Base-by-base conservation (phyloP, 176 grass and related monocot genomes). In the Echinochloa phyllopogon region DNA sequence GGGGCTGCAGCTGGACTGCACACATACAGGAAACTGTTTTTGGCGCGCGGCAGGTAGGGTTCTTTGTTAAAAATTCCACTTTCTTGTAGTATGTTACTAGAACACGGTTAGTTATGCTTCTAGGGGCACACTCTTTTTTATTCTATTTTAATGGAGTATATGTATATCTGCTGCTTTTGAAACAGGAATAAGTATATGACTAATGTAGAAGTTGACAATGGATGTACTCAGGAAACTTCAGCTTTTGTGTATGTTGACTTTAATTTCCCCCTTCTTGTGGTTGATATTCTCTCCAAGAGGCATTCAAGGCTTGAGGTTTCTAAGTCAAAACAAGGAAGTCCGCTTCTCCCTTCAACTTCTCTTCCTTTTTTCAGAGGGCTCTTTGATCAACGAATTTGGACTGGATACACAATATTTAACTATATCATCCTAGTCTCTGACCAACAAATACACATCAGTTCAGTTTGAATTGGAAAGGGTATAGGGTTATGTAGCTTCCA, bases 351-450 rank as follows among this genome's bases (percentile, higher is more conserved):
- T 60, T 60, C 57, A 60, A 60, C n/a, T 60, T 60, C 57, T 3
- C 20, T 10, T 10, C 17, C 2, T 8, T 21, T 21, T 24, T 60
- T 58, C 57, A 60, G 57, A 60, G n/a, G n/a, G 57, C 12, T 24
- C 21, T 60, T 50, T 73, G 69, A 73, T 73, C 69, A 25, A 10
- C 29, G 69, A 73, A 73, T 50, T 73, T 72, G 43, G 69, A 73
- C 69, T 10, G 33, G 69, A 50, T 73, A 1, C 23, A 50, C 4
- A 50, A 29, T 73, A 73, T 49, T 73, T 73, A 17, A 73, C 0
- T 73, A 73, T 73, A 73, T 73, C 45, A 1, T 33, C 44, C 44
- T 49, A 72, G 14, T 73, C 18, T 72, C 27, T 73, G 69, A 73
- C 69, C 69, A 50, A 15, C 44, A 72, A 33, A 50, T 50, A 2